phyloP scores from a whole-genome alignment of 2,329 filamentous ascomycete species.

The Cryphonectria parasitica region DNA sequence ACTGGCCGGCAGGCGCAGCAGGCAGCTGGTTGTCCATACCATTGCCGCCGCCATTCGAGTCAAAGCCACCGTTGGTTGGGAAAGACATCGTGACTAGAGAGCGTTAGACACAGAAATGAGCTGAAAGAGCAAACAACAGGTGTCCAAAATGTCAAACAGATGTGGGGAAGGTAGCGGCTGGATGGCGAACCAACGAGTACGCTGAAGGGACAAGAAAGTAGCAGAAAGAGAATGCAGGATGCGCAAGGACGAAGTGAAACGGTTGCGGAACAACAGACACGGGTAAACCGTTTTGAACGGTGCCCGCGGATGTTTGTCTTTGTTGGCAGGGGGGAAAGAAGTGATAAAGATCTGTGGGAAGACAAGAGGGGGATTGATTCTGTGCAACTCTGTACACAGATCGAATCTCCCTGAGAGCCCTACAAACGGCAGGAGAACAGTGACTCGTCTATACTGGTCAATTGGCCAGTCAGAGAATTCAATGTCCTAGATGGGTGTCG shows the following conservation, averaged over 20 bases:
- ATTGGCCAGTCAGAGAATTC: neutral
- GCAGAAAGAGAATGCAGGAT: neutral
- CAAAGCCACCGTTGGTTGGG: slow-evolving; percentile 23
- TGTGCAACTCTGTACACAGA: neutral
- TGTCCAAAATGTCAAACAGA: neutral
- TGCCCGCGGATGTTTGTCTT: neutral
- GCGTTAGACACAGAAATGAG: neutral
- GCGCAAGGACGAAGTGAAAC: neutral
- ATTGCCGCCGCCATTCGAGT: slow-evolving; percentile 18
- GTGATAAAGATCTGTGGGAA: neutral
- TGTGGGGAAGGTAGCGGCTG: neutral
- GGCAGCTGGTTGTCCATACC: slow-evolving; percentile 27
- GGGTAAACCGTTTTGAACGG: neutral
- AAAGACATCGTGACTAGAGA: slow-evolving; percentile 18
- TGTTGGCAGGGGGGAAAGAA: neutral
- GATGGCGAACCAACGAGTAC: neutral
- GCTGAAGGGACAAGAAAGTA: neutral
- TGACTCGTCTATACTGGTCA: neutral
- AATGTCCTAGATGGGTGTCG: neutral
- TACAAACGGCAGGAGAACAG: neutral
- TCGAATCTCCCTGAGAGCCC: neutral
- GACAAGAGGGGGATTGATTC: neutral
- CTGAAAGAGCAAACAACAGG: neutral
- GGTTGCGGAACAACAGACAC: neutral
- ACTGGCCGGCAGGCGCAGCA: slow-evolving; percentile 21